phyloP scores from a whole-genome alignment of 2,329 filamentous ascomycete species.

The Alternaria tenuissima region DNA sequence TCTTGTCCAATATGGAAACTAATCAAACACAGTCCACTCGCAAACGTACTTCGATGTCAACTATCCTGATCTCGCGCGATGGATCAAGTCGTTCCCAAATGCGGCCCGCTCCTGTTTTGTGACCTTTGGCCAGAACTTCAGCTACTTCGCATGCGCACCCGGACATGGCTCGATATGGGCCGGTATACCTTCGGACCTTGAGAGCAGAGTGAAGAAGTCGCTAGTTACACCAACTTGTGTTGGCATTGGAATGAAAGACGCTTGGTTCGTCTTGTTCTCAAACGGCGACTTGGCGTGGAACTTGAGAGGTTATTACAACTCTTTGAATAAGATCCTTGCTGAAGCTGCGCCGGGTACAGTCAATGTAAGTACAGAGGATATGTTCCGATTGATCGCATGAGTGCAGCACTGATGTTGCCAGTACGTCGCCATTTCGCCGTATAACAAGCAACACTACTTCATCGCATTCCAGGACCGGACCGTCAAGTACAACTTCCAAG shows the following conservation, averaged over 20 bases:
- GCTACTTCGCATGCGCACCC: constrained; percentile 45
- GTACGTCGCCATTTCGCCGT: constrained; percentile 47
- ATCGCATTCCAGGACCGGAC: constrained; percentile 43
- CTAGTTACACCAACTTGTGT: constrained; percentile 43
- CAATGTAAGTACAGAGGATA: constrained; percentile 31
- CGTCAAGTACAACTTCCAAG: constrained; percentile 46
- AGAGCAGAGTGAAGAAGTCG: constrained; percentile 45
- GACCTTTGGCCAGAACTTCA: constrained; percentile 43
- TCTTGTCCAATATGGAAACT: constrained; percentile 16
- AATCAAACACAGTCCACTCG: constrained; percentile 39
- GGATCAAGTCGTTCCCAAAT: constrained; percentile 40
- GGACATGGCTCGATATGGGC: constrained; percentile 46
- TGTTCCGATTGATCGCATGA: neutral
- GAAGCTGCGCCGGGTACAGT: constrained; percentile 38
- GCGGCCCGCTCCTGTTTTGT: constrained; percentile 41
- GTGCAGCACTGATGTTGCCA: constrained; percentile 15
- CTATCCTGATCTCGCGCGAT: constrained; percentile 42
- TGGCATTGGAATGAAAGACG: constrained; percentile 38
- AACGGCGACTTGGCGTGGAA: constrained; percentile 44
- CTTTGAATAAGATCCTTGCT: constrained; percentile 39
- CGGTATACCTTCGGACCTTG: constrained; percentile 42
- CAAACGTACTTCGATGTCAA: constrained; percentile 42
- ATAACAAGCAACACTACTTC: constrained; percentile 45
- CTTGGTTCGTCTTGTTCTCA: constrained; percentile 47
- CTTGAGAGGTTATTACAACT: constrained; percentile 42